A percentile compares a stretch with the other conserved stretches of the same genome.
phyloP scores from a whole-genome alignment of 2,329 filamentous ascomycete genomes.

The Aschersonia sp. region DNA sequence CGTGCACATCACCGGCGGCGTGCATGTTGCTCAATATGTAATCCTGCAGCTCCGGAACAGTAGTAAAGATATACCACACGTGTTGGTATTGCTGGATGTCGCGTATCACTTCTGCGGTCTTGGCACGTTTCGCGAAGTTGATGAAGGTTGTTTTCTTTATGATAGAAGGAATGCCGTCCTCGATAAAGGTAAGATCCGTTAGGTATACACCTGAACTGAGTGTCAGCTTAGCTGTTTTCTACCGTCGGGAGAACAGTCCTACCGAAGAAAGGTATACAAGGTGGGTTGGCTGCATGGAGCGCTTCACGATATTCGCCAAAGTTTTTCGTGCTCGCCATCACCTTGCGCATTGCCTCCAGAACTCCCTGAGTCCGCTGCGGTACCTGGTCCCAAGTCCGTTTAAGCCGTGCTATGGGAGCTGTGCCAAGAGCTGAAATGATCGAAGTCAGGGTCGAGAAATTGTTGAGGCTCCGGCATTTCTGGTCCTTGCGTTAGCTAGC shows the following conservation, averaged over 20 bases:
- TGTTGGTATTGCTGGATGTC: constrained; percentile 99
- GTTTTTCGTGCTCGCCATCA: constrained; percentile 97
- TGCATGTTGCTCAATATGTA: constrained; percentile 97
- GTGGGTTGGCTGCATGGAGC: constrained; percentile 82
- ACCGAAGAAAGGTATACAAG: constrained; percentile 98
- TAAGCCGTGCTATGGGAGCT: constrained; percentile 84
- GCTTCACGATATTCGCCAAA: constrained; percentile 94
- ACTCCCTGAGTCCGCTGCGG: constrained; percentile 68
- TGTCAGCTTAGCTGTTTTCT: neutral
- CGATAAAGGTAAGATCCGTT: constrained; percentile 95
- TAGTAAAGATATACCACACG: constrained; percentile 82
- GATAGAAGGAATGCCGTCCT: constrained; percentile 91
- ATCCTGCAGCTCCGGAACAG: constrained; percentile 82
- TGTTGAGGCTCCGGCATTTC: constrained; percentile 91
- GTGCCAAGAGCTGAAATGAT: constrained; percentile 94
- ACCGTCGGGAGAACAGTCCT: constrained; percentile 16
- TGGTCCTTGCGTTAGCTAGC: constrained; percentile 17
- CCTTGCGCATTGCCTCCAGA: constrained; percentile 78
- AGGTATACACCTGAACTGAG: constrained; percentile 64
- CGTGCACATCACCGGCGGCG: constrained; percentile 86
- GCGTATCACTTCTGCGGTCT: constrained; percentile 94
- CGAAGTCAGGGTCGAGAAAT: constrained; percentile 92
- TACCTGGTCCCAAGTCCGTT: constrained; percentile 87
- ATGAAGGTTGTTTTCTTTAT: constrained; percentile 95
- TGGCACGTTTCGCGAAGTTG: constrained; percentile 96